Evolutionary conservation across 202 grass and related monocot genomes (phyloP), one percentile per base, ranked within the genome.

Genomic region (Panicum hallii): DNA sequence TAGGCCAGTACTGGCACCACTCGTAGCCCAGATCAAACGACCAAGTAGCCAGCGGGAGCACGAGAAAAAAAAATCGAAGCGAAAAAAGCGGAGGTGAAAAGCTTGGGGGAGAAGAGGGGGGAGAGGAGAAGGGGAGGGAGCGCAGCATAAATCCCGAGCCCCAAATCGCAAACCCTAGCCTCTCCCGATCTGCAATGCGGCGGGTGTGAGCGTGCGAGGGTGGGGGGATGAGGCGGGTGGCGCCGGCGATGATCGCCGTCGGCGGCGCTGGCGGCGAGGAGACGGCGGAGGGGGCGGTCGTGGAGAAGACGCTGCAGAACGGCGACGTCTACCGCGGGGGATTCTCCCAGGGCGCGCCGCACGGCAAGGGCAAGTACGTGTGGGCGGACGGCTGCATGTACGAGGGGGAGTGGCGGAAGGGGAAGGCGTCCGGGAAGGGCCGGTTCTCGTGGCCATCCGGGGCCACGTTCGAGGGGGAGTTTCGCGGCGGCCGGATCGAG

Each of bases 381-480:
- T 99, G 97, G 97, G 80, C 90, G 11, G 97, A 99, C 67, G 97
- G 97, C 82, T 99, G 97, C 84, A 99, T 99, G 97, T 99, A 99
- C 74, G 93, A 97, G 73, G 97, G 97, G n/a, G 97, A 99, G 69
- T 99, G 97, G 97, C 75, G 90, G 30, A 87, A 90, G 10, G 93
- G 97, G 12, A 99, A 99, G 87, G 93, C 97, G 11, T 89, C 83
- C 49, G 97, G 97, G 5, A 99, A 97, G 84, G 97, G 97, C 8
- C 86, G 93, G 23, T 99, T 99, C 90, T 99, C 93, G 34, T 99
- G 97, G 97, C 97, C 97, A 7, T 99, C 97, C 5, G 97, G 97
- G 0, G 97, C 93, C 46, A 99, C 93, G n/a, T 99, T 92, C 88
- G 97, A 99, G 67, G 97, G 97, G 0, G 90, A 97, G 82, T 99